A percentile compares a stretch with the other conserved stretches of the same genome.
These are phyloP conservation scores for Metschnikowia cubensis DNA, from an alignment of 805 yeast genomes.

Conservation along the genomic window DNA sequence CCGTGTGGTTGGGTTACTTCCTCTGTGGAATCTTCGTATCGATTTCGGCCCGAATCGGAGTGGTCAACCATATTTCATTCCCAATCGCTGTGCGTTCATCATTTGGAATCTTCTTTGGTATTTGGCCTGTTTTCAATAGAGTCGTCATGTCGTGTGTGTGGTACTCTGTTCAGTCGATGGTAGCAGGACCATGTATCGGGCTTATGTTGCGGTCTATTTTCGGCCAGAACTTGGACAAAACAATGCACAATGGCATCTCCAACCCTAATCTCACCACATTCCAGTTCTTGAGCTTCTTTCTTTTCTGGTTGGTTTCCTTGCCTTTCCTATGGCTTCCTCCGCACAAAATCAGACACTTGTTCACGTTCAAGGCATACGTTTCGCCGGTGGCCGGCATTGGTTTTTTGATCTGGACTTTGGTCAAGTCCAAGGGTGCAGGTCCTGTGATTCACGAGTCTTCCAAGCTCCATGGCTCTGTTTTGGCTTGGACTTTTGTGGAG, in stretches of 20 bases:
- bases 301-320: conserved; percentile 75
- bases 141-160: conserved; percentile 84
- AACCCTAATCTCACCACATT: conserved; percentile 65
- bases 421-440: conserved; percentile 77
- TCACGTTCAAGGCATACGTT: conserved; percentile 73
- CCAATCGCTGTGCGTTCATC: conserved; percentile 80
- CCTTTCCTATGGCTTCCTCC: conserved; percentile 83
- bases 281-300: conserved; percentile 69
- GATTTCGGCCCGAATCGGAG: conserved; percentile 73
- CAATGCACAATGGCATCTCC: conserved; percentile 60
- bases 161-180: conserved; percentile 83
- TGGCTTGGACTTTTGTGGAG: conserved; percentile 80
- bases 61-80: conserved; percentile 76
- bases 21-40: conserved; percentile 67
- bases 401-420: conserved; percentile 79
- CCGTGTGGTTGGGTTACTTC: conserved; percentile 82
- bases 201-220: conserved; percentile 68
- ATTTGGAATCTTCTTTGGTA: conserved; percentile 81
- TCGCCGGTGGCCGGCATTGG: conserved; percentile 84
- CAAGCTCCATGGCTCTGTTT: conserved; percentile 51
- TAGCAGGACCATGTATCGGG: conserved; percentile 77
- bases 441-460: conserved; percentile 58
- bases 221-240: conserved; percentile 55
- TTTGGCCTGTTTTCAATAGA: conserved; percentile 87
- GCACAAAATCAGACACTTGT: conserved; percentile 76